Evolutionary conservation across 2,329 filamentous ascomycete species (phyloP).

Genomic region (Cytospora piceae): DNA sequence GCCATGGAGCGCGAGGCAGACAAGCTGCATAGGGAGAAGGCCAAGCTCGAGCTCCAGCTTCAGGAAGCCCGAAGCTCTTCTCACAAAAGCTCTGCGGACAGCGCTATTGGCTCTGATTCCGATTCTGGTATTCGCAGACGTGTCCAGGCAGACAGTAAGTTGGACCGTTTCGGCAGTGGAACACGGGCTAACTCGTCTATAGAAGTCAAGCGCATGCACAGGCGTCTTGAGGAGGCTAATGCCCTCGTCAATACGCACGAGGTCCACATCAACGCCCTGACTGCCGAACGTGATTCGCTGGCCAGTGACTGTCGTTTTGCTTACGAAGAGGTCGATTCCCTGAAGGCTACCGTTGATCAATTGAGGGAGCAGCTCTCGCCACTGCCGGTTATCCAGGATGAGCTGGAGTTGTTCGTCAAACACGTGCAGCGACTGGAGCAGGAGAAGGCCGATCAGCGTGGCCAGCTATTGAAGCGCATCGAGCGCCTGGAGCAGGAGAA

Average conservation of each 20-base stretch:
- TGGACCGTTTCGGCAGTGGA: conserved; percentile 1
- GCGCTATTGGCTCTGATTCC: conserved; percentile 49
- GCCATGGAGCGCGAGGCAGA: conserved; percentile 59
- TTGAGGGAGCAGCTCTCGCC: neutral
- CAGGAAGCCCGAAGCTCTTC: conserved; percentile 42
- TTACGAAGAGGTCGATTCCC: conserved; percentile 8
- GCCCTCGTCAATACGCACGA: conserved; percentile 65
- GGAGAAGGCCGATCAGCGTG: neutral
- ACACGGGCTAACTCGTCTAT: conserved; percentile 30
- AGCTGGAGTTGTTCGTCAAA: neutral
- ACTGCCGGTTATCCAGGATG: neutral
- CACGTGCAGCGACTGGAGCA: conserved; percentile 1
- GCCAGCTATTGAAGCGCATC: neutral
- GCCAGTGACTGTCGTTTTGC: conserved; percentile 21
- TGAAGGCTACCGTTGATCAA: neutral
- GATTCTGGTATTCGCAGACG: conserved; percentile 48
- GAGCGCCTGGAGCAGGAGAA: conserved; percentile 41
- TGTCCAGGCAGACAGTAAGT: conserved; percentile 61
- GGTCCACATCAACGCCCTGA: conserved; percentile 64
- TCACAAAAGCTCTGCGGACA: conserved; percentile 44
- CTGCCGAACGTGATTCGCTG: conserved; percentile 61
- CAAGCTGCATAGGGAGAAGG: conserved; percentile 56
- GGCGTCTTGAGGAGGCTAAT: conserved; percentile 64
- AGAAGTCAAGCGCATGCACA: conserved; percentile 62
- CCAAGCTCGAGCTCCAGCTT: conserved; percentile 53